These are phyloP conservation scores for Globisporangium heterothallicum DNA, from an alignment of 352 stramenopile genomes.

Conservation along the genomic window DNA sequence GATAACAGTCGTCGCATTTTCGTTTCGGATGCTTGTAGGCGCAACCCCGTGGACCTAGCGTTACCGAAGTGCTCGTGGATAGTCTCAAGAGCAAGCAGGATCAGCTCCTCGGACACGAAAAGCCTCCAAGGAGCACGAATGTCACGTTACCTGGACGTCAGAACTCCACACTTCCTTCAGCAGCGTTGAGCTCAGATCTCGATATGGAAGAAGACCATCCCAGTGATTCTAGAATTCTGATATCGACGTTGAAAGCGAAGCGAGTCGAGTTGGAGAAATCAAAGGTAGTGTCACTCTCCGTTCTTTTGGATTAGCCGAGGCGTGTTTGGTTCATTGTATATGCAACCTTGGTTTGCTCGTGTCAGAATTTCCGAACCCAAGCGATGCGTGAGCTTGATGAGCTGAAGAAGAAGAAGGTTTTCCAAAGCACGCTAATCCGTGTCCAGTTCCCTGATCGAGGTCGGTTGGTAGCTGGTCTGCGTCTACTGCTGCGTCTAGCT, in stretches of 20 bases:
- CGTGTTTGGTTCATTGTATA: too few species aligned
- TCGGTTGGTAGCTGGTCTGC: too few species aligned
- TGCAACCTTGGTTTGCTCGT: too few species aligned
- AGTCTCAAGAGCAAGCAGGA: constrained; percentile 76
- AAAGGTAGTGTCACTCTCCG: too few species aligned
- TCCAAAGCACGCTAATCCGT: constrained; percentile 67
- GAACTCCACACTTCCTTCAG: background rate
- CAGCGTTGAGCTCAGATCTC: background rate
- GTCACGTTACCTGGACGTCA: constrained; percentile 34
- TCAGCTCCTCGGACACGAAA: constrained; percentile 49
- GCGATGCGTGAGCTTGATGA: constrained; percentile 86
- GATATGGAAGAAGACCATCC: constrained; percentile 24
- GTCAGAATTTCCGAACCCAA: constrained; percentile 82
- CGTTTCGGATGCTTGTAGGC: constrained; percentile 27
- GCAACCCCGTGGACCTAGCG: constrained; percentile 71
- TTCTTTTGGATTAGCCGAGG: background rate
- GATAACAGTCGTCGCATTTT: background rate
- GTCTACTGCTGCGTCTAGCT: too few species aligned
- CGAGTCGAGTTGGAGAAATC: constrained; percentile 73
- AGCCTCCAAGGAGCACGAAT: constrained; percentile 60
- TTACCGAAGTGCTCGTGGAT: constrained; percentile 73
- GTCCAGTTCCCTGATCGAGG: constrained; percentile 83
- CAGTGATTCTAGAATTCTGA: constrained; percentile 62
- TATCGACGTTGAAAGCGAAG: constrained; percentile 69
- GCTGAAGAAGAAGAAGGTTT: constrained; percentile 79